Evolutionary conservation across 2,329 filamentous ascomycete genomes (phyloP), one percentile per base, ranked within the genome.

Genomic region (Berkeleyomyces basicola): DNA sequence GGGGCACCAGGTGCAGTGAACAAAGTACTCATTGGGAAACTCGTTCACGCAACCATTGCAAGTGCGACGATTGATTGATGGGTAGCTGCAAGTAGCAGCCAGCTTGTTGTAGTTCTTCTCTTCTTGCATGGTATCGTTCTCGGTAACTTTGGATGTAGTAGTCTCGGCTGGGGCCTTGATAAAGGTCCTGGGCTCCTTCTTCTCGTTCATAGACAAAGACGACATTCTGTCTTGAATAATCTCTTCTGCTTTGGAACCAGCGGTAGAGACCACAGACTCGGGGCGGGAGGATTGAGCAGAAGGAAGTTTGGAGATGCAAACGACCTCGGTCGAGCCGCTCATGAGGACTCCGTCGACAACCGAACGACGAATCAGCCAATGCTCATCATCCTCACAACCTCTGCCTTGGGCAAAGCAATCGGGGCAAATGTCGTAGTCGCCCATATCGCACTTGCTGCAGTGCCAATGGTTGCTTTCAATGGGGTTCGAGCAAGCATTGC

Each of bases 361-460:
- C 66, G 83, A 84, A 64, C 93, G 86, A 82, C 95, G 96, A 73
- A 97, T 92, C 74, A 99, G 79, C 91, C 90, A 96, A 75, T 99
- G 93, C 66, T 83, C 81, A 39, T 85, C 81, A 63, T 85, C 85
- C 66, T 84, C 81, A 77, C 95, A 99, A 47, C 87, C 82, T 64
- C 87, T 79, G 66, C 91, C 91, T 49, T 79, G 76, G 59, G 84
- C 80, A 58, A 96, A 83, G 70, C 93, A 99, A 4, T 77, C 73
- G 67, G 84, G 80, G 78, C 95, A 99, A 39, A 99, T 82, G 70
- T 99, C 93, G 70, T 91, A 99, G 72, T 99, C 93, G 47, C 92
- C 93, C 63, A 87, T 83, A 67, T 97, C 90, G 71, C 93, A 99
- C 64, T 87, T 88, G 67, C 88, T 88, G 78, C 95, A 99, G 75